Evolutionary conservation across 495 filamentous ascomycete genomes (phyloP), one percentile per base, ranked within the genome.

Genomic region (Xylona heveae): DNA sequence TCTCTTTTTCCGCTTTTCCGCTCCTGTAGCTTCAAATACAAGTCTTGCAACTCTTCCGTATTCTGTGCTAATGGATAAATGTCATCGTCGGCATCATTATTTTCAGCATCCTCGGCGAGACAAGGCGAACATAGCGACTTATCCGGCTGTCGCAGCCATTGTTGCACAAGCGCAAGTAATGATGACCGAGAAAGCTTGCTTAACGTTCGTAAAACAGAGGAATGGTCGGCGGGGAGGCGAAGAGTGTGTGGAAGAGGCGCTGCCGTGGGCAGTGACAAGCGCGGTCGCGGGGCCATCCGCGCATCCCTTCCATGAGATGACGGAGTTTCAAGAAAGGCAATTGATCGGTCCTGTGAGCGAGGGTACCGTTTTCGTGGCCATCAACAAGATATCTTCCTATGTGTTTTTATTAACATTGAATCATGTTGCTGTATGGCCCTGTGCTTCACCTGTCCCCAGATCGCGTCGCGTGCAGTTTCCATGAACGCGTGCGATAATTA

Each of bases 1-100:
- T 91, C 80, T 28, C 70, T 59, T 40, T 73, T 78, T 6, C 62
- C 65, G 3, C 77, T 76, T 43, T 74, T 82, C 15, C 66, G 53
- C 6, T 51, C 48, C 22, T 55, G 53, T 0, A 70, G 42, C 14
- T 58, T 54, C 14, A 54, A 47, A 52, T 84, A 88, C 23, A 61
- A 54, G 25, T 72, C 63, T 8, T 62, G 59, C 8, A 81, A 54
- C 31, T 71, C 70, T 19, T 65, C 64, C 30, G 73, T 48, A 8
- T 66, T 71, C 13, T 58, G 48, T 0, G 66, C 70, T 1, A 72
- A 61, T 2, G 68, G 64, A 48, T 78, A 76, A 15, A 69, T 56
- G 1, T 42, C 37, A 16, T 42, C 40, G 9, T 55, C 54, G 7
- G 58, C 56, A 3, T 60, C 55, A 6, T 61, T 52, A 0, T 60